Evolutionary conservation across 2,329 filamentous ascomycete species (phyloP).

Genomic region (Mollisia scopiformis): DNA sequence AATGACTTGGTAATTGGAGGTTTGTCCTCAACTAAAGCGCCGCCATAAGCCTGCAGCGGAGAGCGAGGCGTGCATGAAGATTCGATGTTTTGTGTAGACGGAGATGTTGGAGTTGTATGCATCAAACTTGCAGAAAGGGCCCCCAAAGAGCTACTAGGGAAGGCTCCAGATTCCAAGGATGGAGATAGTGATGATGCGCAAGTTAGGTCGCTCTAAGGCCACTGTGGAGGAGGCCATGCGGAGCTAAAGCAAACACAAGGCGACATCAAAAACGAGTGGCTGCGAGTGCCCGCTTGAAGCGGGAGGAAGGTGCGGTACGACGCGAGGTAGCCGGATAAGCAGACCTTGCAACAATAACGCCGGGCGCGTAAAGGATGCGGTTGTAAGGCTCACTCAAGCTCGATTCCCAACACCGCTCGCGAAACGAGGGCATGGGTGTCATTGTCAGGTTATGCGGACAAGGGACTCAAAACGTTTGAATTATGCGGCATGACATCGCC

Average conservation of each 20-base stretch:
- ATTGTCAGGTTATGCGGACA: conserved; percentile 28
- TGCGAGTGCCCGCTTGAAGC: conserved; percentile 21
- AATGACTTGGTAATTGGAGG: conserved; percentile 7
- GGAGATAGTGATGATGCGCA: conserved; percentile 1
- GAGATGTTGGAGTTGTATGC: conserved; percentile 11
- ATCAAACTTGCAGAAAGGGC: conserved; percentile 8
- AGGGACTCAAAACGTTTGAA: conserved; percentile 25
- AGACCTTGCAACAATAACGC: conserved; percentile 29
- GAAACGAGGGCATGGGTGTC: conserved; percentile 28
- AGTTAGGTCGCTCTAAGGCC: conserved; percentile 9
- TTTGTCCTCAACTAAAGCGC: conserved; percentile 1
- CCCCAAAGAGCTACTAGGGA: conserved; percentile 1
- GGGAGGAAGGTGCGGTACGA: conserved; percentile 34
- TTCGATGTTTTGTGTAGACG: conserved; percentile 5
- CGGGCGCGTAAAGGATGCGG: conserved; percentile 39
- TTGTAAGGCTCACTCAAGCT: conserved; percentile 33
- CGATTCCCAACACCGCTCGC: conserved; percentile 24
- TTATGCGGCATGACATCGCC: conserved; percentile 20
- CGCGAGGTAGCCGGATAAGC: conserved; percentile 32
- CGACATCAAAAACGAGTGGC: conserved; percentile 29
- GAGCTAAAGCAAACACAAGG: conserved; percentile 19
- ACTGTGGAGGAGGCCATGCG: conserved; percentile 17
- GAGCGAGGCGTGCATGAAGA: conserved; percentile 11
- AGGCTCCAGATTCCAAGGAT: conserved; percentile 1
- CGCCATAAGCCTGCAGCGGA: conserved; percentile 9